Evolutionary conservation across 179 eudicot genomes (phyloP).

Genomic region (Actinidia arguta): DNA sequence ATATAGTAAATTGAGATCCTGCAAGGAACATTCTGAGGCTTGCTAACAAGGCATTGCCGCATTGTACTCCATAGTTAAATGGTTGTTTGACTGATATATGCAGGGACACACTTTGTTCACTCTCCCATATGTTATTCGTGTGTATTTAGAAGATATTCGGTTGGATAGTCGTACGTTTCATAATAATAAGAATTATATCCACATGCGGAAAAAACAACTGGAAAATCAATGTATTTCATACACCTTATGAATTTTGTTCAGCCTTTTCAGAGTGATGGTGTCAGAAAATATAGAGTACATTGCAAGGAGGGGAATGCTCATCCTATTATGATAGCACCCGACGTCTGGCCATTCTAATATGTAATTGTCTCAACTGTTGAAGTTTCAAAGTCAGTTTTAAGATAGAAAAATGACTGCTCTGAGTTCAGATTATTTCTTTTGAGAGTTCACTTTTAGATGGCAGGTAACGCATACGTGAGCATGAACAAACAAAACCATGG

Average conservation of each 20-base stretch:
- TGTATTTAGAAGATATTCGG: too few relatives aligned
- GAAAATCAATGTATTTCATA: background rate
- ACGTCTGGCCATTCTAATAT: background rate
- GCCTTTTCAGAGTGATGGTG: constrained; percentile 13
- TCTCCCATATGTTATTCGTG: too few relatives aligned
- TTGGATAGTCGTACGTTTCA: background rate
- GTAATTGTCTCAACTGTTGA: background rate
- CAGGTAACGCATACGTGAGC: background rate
- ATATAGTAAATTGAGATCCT: background rate
- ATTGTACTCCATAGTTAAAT: too few relatives aligned
- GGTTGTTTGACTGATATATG: too few relatives aligned
- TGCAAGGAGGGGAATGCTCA: background rate
- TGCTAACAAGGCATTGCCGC: too few relatives aligned
- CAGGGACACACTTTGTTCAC: too few relatives aligned
- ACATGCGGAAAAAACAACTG: too few relatives aligned
- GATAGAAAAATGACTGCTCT: background rate
- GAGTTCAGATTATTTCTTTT: background rate
- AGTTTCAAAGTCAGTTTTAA: constrained; percentile 1
- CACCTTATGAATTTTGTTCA: background rate
- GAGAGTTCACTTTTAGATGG: background rate
- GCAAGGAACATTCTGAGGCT: background rate
- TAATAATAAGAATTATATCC: background rate
- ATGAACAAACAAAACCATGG: background rate
- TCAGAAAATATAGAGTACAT: background rate
- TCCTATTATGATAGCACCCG: background rate